Evolutionary conservation across 306 rosid species (phyloP), one percentile per base, ranked within the genome.

Genomic region (Vicia sativa): DNA sequence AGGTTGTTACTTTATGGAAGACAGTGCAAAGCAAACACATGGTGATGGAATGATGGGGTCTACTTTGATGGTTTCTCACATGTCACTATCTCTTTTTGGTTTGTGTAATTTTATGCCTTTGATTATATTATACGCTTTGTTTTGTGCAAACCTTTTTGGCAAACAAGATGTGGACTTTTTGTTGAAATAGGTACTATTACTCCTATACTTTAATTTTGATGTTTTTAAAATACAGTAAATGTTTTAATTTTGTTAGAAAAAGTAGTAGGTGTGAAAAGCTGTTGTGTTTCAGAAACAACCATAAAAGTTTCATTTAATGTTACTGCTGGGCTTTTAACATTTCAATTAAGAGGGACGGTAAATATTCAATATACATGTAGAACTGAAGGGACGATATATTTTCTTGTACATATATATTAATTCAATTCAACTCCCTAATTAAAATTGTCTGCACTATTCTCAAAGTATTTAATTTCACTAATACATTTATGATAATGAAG

Each of bases 21-120:
- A 75, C 55, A 75, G 55, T 48, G 58, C 37, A 31, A 31, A 4
- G 58, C 37, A 31, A 31, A 4, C 5, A 74, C 61, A 41, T 53
- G 58, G 41, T 54, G 65, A 62, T 31, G 29, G 19, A 46, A 3
- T 69, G 67, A 81, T 74, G 82, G 80, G 76, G 68, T 76, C 77
- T 31, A 62, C 9, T 7, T 68, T 74, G 65, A 31, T 37, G n/a
- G 10, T 18, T 61, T 64, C 52, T 59, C 58, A 41, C 28, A 37
- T 18, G 28, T 67, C 73, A 52, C 21, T 49, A 58, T 49, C 59
- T 49, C 59, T 12, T 46, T 41, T 55, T 13, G 35, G 53, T 23
- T 60, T 68, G 16, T 26, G 42, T 62, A 45, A 65, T 46, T 66
- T 11, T 16, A 61, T 61, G 48, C 38, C 23, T 75, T 52, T 66